Conservation (phyloP, 352 stramenopile species). For the Pythium volutum region DNA sequence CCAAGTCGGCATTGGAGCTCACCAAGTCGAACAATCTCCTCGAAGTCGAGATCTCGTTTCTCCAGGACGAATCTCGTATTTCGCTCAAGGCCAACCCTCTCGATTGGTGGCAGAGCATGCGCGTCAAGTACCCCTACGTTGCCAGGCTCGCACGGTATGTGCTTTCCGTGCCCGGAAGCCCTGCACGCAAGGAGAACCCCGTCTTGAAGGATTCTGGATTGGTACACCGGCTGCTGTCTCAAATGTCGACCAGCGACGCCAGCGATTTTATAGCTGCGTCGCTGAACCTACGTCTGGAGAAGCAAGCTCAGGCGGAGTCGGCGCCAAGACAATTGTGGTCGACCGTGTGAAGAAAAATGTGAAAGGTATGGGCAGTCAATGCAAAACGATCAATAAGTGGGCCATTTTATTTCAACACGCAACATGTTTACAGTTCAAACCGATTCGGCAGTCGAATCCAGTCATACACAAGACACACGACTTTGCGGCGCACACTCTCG, state of each 20-base stretch:
- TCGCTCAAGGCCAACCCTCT: slow-evolving; percentile 57
- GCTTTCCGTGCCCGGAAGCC: slow-evolving; percentile 56
- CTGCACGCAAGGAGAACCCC: slow-evolving; percentile 49
- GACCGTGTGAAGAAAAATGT: slow-evolving; percentile 20
- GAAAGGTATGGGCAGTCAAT: neutral
- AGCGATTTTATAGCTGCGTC: slow-evolving; percentile 20
- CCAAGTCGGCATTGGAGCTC: slow-evolving; percentile 64
- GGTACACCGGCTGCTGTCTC: slow-evolving; percentile 14
- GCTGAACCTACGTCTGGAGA: slow-evolving; percentile 27
- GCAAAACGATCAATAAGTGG: neutral
- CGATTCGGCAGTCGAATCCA: slow-evolving; percentile 21
- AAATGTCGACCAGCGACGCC: slow-evolving; percentile 13
- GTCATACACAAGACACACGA: slow-evolving; percentile 23
- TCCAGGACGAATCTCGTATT: slow-evolving; percentile 65
- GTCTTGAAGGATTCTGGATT: slow-evolving; percentile 42
- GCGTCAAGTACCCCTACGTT: slow-evolving; percentile 79
- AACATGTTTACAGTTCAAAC: slow-evolving; percentile 12
- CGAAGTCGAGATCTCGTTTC: slow-evolving; percentile 77
- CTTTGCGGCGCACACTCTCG: slow-evolving; percentile 8
- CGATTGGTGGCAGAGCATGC: slow-evolving; percentile 75
- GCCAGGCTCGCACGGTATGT: slow-evolving; percentile 62
- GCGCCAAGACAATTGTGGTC: slow-evolving; percentile 22
- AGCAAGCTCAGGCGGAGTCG: slow-evolving; percentile 9
- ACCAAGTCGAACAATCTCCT: slow-evolving; percentile 74
- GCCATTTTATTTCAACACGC: neutral